These are phyloP conservation scores for Penicillium paneum DNA, from an alignment of 2,329 filamentous ascomycete species.

Conservation along the genomic window DNA sequence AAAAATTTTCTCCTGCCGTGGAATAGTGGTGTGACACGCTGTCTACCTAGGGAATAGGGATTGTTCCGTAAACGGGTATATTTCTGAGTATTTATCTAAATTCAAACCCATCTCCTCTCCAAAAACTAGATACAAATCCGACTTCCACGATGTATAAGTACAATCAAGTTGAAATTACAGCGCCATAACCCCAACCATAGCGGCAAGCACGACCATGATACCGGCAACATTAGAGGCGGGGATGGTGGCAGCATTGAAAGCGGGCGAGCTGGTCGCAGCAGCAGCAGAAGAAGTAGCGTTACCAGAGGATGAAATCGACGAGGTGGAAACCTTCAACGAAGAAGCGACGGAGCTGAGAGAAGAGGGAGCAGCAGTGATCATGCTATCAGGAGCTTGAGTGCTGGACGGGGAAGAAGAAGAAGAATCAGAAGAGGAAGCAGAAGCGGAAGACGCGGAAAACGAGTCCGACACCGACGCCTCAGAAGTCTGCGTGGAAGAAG, in stretches of 20 bases:
- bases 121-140: not conserved
- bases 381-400: not conserved
- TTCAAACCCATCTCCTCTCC: not conserved
- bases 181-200: constrained; percentile 11
- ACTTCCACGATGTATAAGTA: not conserved
- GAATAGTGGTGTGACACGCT: not conserved
- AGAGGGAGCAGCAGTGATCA: constrained; percentile 10
- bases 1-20: constrained; percentile 18
- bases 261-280: constrained; percentile 3
- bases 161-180: constrained; percentile 7
- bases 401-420: not conserved
- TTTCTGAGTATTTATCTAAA: not conserved
- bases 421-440: not conserved
- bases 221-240: constrained; percentile 11
- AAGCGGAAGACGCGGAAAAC: not conserved
- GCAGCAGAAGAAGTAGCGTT: constrained; percentile 9
- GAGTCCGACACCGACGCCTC: not conserved
- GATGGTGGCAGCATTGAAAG: constrained; percentile 11
- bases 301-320: not conserved
- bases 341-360: not conserved
- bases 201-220: constrained; percentile 12
- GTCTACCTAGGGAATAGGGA: no score
- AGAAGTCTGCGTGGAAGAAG: not conserved
- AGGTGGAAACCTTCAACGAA: constrained; percentile 12
- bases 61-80: not conserved